These are phyloP conservation scores for Pinus taeda DNA, from an alignment of 75 land plant species.

Conservation along the genomic window DNA sequence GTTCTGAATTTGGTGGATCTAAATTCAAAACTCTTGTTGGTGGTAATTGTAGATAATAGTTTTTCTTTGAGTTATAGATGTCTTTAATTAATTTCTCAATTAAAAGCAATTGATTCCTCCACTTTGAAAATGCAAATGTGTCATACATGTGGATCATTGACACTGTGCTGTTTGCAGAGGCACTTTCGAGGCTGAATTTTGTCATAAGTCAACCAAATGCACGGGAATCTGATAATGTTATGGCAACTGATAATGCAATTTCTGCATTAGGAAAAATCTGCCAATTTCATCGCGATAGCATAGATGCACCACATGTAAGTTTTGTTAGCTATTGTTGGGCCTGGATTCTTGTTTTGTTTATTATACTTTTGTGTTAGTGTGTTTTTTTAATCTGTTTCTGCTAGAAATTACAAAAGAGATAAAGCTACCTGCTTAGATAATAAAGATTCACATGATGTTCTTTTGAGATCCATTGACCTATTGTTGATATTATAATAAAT, in stretches of 20 bases:
- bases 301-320: conserved; percentile 71
- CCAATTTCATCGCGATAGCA: conserved; percentile 70
- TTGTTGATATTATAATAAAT: not conserved
- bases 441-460: not conserved
- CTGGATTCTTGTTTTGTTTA: not conserved
- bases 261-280: conserved; percentile 88
- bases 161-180: conserved; percentile 46
- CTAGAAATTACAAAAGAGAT: too few species aligned
- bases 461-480: too few species aligned
- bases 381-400: not conserved
- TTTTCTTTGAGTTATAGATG: not conserved
- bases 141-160: not conserved
- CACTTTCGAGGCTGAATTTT: conserved; percentile 62
- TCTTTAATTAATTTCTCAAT: too few species aligned
- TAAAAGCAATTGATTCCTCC: not conserved
- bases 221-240: conserved; percentile 53
- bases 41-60: conserved; percentile 38
- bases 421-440: not conserved
- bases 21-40: conserved; percentile 75
- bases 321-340: not conserved
- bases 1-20: conserved; percentile 85
- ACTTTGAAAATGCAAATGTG: not conserved
- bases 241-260: conserved; percentile 94
- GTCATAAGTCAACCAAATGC: conserved; percentile 80
- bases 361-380: not conserved